Evolutionary conservation across 345 rosid species (phyloP).

Genomic region (Punica granatum): DNA sequence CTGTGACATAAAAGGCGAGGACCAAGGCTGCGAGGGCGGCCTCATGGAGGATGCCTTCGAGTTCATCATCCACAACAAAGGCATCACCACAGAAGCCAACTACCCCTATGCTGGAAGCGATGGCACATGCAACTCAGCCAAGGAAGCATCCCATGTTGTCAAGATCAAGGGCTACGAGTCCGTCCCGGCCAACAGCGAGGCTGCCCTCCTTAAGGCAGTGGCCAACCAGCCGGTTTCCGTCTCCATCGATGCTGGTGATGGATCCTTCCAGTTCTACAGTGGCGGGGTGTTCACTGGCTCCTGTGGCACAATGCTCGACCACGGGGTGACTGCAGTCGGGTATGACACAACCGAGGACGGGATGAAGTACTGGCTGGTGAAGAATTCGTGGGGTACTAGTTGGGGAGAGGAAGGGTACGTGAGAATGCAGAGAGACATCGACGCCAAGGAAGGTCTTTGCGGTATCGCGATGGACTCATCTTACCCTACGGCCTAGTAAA

Average conservation of each 20-base stretch:
- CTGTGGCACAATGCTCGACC: conserved; percentile 19
- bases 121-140: conserved; percentile 14
- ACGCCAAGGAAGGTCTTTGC: conserved; percentile 16
- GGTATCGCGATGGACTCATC: conserved; percentile 25
- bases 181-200: conserved; percentile 14
- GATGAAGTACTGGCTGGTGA: conserved; percentile 30
- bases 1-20: conserved; percentile 18
- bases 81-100: conserved; percentile 20
- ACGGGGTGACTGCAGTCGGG: conserved; percentile 26
- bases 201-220: conserved; percentile 18
- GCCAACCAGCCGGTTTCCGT: conserved; percentile 14
- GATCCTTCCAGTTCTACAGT: conserved; percentile 15
- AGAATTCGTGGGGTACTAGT: conserved; percentile 30
- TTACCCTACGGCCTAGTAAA: conserved; percentile 17
- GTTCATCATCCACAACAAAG: conserved; percentile 20
- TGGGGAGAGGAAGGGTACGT: conserved; percentile 29
- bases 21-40: conserved; percentile 26
- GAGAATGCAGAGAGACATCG: conserved; percentile 21
- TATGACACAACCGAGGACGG: conserved; percentile 19
- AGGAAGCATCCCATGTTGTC: conserved; percentile 5
- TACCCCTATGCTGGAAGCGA: conserved; percentile 16
- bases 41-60: conserved; percentile 26
- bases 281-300: conserved; percentile 25
- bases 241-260: conserved; percentile 18
- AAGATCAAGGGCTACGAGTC: conserved; percentile 17